Evolutionary conservation across 2,329 filamentous ascomycete species (phyloP), one percentile per base, ranked within the genome.

Genomic region (Paecilomyces niveus): DNA sequence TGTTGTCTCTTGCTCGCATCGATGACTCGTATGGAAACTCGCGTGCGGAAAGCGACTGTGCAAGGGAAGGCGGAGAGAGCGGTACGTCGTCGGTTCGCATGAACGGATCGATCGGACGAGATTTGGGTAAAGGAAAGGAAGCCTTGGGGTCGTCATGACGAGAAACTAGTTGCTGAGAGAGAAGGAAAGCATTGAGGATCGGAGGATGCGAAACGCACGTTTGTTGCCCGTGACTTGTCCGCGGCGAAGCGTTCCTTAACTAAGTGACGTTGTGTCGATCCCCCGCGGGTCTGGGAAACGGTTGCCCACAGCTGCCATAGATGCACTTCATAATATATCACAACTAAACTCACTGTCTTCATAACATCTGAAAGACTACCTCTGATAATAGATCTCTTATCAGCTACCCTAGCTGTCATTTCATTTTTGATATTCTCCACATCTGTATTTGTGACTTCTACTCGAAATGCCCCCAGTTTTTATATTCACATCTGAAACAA

Each of bases 41-140:
- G 63, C 65, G 58, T 62, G 64, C 68, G 63, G 69, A 63, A 61
- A 61, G 63, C 63, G 57, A 64, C 57, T 53, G 59, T 58, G 62
- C 63, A 62, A 69, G 54, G 66, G 67, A 33, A 75, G 67, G 61
- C 76, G 72, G 57, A 80, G 72, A 13, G 77, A 72, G 65, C 76
- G 70, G 64, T 77, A 74, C 24, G 72, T 74, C 31, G 62, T 75
- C 49, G 72, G 77, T 70, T 74, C 78, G 69, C 73, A 84, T 69
- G 72, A 72, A 68, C 80, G 78, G 62, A 80, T 71, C 15, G 80
- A 78, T 57, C 85, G 84, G 72, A 87, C 83, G 57, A 89, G 73
- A 64, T 85, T 84, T 53, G 88, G 86, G 64, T 89, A 89, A 18
- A 90, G 78, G 67, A 89, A 89, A 15, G 84, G 83, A 60, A 90